A percentile compares a stretch with the other conserved stretches of the same genome.
Evolutionary conservation across 345 rosid genomes (phyloP).

Genomic region (Draba incana): DNA sequence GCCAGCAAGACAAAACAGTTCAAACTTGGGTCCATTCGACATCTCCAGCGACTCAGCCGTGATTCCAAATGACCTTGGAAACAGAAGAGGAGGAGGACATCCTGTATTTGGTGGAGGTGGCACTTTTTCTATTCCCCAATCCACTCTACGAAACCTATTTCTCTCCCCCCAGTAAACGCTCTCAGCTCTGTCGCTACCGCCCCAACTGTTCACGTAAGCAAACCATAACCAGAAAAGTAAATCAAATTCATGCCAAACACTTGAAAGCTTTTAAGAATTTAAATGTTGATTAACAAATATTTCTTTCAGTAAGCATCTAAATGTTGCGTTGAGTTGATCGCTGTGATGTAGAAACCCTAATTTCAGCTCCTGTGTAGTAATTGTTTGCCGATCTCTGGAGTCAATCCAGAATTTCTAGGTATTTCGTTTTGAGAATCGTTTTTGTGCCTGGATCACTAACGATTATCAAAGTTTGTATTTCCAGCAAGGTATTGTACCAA

Average conservation of each 20-base stretch:
- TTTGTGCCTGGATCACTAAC: not conserved
- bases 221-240: constrained; percentile 7
- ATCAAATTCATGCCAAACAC: constrained; percentile 1
- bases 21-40: constrained; percentile 76
- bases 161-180: constrained; percentile 92
- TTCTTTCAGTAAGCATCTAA: constrained; percentile 7
- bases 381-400: not conserved
- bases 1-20: constrained; percentile 86
- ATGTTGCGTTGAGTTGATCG: constrained; percentile 1
- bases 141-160: constrained; percentile 80
- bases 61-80: constrained; percentile 60
- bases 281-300: no score
- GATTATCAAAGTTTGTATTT: constrained; percentile 6
- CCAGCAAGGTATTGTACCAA: constrained; percentile 1
- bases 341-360: constrained; percentile 22
- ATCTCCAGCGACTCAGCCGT: constrained; percentile 65
- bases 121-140: constrained; percentile 60
- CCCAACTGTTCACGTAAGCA: constrained; percentile 76
- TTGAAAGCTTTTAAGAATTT: no score
- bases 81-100: constrained; percentile 56
- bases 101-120: constrained; percentile 52
- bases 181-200: constrained; percentile 82
- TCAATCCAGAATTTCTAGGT: constrained; percentile 13
- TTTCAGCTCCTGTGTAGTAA: not conserved
- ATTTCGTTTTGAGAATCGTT: not conserved